Conservation (phyloP, 73 alveolate genomes). For the Effrenium voratum region DNA sequence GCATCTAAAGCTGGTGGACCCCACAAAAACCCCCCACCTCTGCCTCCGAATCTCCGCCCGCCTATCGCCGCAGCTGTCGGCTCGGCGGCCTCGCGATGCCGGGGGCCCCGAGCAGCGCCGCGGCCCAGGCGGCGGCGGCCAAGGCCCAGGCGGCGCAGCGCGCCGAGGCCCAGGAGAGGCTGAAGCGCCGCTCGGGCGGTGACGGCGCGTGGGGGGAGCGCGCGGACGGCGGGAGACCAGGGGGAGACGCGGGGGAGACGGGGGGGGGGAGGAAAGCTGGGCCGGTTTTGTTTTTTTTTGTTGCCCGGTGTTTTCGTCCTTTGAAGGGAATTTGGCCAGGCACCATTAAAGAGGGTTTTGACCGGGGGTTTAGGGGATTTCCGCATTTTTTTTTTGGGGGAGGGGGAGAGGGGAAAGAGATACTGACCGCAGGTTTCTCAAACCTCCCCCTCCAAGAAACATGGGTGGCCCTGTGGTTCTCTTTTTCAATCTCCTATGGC, state of each 20-base stretch:
- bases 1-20: neutral
- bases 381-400: too few species aligned
- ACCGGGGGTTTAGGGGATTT: too few species aligned
- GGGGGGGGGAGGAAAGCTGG: neutral
- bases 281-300: too few species aligned
- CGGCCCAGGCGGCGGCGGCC: slow-evolving; percentile 56
- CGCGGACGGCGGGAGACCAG: neutral
- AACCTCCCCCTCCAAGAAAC: too few species aligned
- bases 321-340: too few species aligned
- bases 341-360: too few species aligned
- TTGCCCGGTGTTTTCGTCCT: too few species aligned
- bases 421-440: too few species aligned
- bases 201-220: neutral
- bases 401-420: too few species aligned
- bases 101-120: slow-evolving; percentile 60
- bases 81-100: neutral
- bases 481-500: too few species aligned
- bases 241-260: neutral
- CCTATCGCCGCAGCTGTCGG: neutral
- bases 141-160: neutral
- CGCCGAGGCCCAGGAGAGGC: neutral
- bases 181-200: neutral
- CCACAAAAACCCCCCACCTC: neutral
- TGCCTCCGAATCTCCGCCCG: neutral
- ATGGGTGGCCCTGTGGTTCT: too few species aligned